phyloP scores from a whole-genome alignment of 495 filamentous ascomycete species.

The Neurospora pannonica region DNA sequence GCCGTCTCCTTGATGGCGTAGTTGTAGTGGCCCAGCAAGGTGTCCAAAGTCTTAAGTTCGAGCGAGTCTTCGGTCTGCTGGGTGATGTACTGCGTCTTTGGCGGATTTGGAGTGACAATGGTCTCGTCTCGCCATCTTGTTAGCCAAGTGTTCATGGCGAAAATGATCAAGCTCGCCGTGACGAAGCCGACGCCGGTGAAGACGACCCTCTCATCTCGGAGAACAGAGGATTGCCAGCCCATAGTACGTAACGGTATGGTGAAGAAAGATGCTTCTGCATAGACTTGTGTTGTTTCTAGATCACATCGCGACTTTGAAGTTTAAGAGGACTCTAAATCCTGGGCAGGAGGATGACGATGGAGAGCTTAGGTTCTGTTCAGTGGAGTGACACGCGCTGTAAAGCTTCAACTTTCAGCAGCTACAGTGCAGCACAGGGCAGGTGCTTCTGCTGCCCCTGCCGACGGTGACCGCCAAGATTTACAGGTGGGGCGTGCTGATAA shows the following conservation, averaged over 20 bases:
- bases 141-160: constrained; percentile 29
- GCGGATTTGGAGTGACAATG: constrained; percentile 36
- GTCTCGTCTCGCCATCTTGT: constrained; percentile 37
- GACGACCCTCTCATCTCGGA: constrained; percentile 35
- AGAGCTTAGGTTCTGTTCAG: background rate
- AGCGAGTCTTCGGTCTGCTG: constrained; percentile 51
- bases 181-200: constrained; percentile 30
- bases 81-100: constrained; percentile 49
- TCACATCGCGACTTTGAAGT: background rate
- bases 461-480: background rate
- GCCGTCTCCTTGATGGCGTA: constrained; percentile 43
- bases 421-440: background rate
- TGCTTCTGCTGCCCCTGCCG: constrained; percentile 7
- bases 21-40: constrained; percentile 43
- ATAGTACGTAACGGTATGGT: constrained; percentile 14
- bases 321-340: background rate
- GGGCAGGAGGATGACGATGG: background rate
- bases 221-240: constrained; percentile 22
- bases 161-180: constrained; percentile 23
- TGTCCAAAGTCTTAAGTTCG: constrained; percentile 37
- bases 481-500: background rate
- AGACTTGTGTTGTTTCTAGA: background rate
- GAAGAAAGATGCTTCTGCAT: background rate
- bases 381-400: background rate
- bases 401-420: background rate